Base-by-base conservation (phyloP, 176 grass and related monocot genomes). In the Alloteropsis semialata region DNA sequence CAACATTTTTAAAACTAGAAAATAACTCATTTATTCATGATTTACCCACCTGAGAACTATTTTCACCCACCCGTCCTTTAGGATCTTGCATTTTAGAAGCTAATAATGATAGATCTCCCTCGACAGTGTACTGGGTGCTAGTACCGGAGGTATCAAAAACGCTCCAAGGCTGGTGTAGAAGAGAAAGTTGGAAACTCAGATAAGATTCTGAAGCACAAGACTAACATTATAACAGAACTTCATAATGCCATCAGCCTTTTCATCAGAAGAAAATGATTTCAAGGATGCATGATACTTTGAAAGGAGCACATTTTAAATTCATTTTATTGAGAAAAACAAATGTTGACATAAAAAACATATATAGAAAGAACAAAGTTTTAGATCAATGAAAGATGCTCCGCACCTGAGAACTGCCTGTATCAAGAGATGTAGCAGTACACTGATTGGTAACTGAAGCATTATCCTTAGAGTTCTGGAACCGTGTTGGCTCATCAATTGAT, bases 391-490 rank as follows among this genome's bases (percentile, higher is more conserved):
- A 87, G 27, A 77, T 65, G 30, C 82, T 81, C 61, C 58, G 87
- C 49, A 96, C 93, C 90, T 89, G 79, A 87, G 88, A 81, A 38
- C 17, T 79, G 77, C 62, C 72, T 81, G 69, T 78, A 72, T 89
- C 76, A 61, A 59, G n/a, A 56, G 79, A 85, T 81, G 56, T 84
- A 68, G 48, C 77, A 44, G 32, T 42, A 65, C 62, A 80, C 76
- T 84, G 65, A 59, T 67, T 86, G 21, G 82, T 85, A 30, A 91
- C 69, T 72, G 72, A 85, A 59, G 74, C 66, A 68, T 72, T 61
- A 60, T 55, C 81, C 53, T 77, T 75, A 81, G 57, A 78, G 51
- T 64, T 34, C 14, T 44, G 63, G 57, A 89, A 83, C 38, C 69
- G 80, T 65, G 34, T 66, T 57, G 46, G 42, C 27, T 42, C 71